Percentiles rank a stretch among this genome's conserved stretches.
Evolutionary conservation across 179 eudicot genomes (phyloP).

Genomic region (Gypsophila paniculata): DNA sequence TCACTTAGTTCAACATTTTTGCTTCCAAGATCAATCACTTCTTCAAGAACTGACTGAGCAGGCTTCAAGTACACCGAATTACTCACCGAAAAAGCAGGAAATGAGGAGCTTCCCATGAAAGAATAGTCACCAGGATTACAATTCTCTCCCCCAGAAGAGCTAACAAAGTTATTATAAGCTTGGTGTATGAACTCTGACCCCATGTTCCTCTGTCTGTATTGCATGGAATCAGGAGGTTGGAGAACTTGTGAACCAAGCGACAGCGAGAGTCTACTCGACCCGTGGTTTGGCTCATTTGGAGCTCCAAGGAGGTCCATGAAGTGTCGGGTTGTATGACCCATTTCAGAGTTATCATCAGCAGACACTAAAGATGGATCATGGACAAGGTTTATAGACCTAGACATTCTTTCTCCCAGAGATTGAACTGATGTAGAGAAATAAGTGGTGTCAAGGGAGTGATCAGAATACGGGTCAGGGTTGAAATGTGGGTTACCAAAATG

Average conservation of each 20-base stretch:
- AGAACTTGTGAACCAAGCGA: conserved; percentile 57
- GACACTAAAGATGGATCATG: conserved; percentile 26
- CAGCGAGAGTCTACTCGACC: conserved; percentile 51
- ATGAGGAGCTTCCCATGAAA: conserved; percentile 29
- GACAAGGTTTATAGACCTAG: conserved; percentile 44
- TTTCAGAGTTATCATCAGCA: conserved; percentile 34
- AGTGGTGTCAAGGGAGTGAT: conserved; percentile 28
- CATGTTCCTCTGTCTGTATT: conserved; percentile 38
- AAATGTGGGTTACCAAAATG: conserved; percentile 52
- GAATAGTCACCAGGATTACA: conserved; percentile 39
- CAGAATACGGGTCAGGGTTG: conserved; percentile 28
- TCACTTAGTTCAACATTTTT: conserved; percentile 38
- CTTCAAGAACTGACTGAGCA: conserved; percentile 68
- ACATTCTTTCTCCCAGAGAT: conserved; percentile 51
- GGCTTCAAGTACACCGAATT: conserved; percentile 64
- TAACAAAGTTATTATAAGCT: conserved; percentile 29
- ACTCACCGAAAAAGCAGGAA: conserved; percentile 32
- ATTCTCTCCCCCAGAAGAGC: conserved; percentile 32
- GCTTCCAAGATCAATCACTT: conserved; percentile 53
- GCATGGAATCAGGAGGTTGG: conserved; percentile 32
- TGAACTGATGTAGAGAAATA: conserved; percentile 33
- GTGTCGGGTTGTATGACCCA: conserved; percentile 45
- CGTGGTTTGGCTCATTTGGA: conserved; percentile 37
- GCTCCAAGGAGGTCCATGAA: conserved; percentile 67
- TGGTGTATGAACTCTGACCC: conserved; percentile 37